Base-by-base conservation (phyloP, 2,329 filamentous ascomycete species). In the Pestalotiopsis sp. region DNA sequence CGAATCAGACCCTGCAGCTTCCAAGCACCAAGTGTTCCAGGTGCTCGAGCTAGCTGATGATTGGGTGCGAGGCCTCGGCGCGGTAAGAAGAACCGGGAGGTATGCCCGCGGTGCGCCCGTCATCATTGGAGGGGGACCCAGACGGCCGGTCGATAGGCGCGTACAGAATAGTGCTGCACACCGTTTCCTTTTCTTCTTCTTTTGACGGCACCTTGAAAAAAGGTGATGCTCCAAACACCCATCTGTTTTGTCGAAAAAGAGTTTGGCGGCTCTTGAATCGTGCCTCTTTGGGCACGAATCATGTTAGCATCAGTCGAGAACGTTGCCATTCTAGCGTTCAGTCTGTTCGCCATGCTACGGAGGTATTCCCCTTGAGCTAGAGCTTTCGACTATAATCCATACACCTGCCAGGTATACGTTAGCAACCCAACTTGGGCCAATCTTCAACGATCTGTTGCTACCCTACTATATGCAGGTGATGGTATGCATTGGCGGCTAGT, bases 11-110 rank as follows among this genome's bases (percentile, higher is more conserved):
- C 76, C 75, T 75, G 73, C 73, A 74, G 72, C 72, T 73, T 77
- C 76, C 78, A 80, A 79, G 80, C 81, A 81, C 69, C 72, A 79
- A 78, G 76, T 77, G 80, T 81, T 81, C 76, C 80, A 81, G 77
- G 73, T 73, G 73, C 67, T 67, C 68, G 48, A 71, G 68, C 68
- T 69, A 68, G 69, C 39, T 70, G 57, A 35, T 81, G 77, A 83
- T 83, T 84, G 79, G 81, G 64, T 65, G 70, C 67, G 67, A 69
- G 63, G 65, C 62, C 70, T 73, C 74, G 72, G 72, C 68, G 72
- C 70, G 71, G 73, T 74, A 71, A 35, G 30, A 13, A 30, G 58
- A 35, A 26, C 22, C 22, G 26, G 22, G 26, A 58, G 22, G 26
- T 58, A n/a, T 26, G 11, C 26, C 58, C 13, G 26, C 44, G 22